Evolutionary conservation across 2,329 filamentous ascomycete genomes (phyloP), one percentile per base, ranked within the genome.

Genomic region (Beauveria sp.): DNA sequence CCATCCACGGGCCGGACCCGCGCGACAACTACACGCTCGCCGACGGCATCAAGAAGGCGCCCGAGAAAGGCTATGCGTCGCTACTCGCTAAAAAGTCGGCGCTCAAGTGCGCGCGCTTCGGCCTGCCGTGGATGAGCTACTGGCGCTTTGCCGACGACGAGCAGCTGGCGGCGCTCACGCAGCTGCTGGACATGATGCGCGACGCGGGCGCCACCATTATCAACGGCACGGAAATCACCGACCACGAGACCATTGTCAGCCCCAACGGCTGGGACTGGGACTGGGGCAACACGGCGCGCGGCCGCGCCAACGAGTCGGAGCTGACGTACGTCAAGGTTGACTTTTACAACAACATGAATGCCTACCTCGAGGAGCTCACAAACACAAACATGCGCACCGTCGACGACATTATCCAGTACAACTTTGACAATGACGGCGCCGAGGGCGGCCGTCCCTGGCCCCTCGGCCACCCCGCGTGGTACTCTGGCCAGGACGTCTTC

Each of bases 251-350:
- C 0, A 83, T 90, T 26, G 80, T 91, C 14, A 83, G 81, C 38
- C 86, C 84, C 0, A 71, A 82, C 54, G 86, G 87, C n/a, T 92
- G 88, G 88, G 79, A 91, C 71, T 92, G 89, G 82, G 87, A 89
- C 67, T 88, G 84, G 65, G 87, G 88, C 16, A 28, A 22, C 38
- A 79, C 66, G 6, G 80, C 77, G 1, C 81, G 86, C 4, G 86
- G 86, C 2, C 85, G 77, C 67, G 75, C 85, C n/a, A 90, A 91
- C 64, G 84, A 90, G 72, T 90, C 86, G 16, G 88, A 91, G 71
- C 91, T 87, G 73, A 89, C 85, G 0, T 84, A 88, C 54, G 79
- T 91, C 65, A 90, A 90, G 71, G 84, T 87, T 0, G 86, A 89
- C 69, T 88, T 88, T 67, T 88, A 88, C 72, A 81, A 80, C 68